Percentiles rank a stretch among this genome's conserved stretches.
Conservation (phyloP, 768 basidiomycete species). For the Rhodotorula babjevae region DNA sequence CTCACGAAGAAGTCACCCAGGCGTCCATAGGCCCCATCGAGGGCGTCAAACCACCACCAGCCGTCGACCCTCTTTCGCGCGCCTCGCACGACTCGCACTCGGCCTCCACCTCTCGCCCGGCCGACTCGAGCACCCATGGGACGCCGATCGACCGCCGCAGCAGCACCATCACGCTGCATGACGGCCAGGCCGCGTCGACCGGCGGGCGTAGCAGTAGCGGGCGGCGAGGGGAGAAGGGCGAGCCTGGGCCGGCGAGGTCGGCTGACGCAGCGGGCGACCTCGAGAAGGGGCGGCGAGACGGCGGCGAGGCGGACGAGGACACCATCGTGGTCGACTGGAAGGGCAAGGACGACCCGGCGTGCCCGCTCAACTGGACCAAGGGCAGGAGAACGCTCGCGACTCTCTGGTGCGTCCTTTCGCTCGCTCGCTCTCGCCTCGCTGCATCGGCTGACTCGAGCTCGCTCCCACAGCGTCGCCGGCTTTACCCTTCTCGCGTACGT, state of each 20-base stretch:
- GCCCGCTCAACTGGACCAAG: conserved; percentile 30
- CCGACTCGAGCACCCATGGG: not conserved
- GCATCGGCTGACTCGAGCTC: not conserved
- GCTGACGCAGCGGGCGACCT: not conserved
- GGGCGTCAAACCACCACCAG: not conserved
- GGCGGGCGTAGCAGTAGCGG: not conserved
- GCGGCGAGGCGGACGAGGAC: not conserved
- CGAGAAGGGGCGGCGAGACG: conserved; percentile 8
- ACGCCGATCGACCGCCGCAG: not conserved
- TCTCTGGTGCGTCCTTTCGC: not conserved
- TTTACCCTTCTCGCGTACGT: conserved; percentile 28
- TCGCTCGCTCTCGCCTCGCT: not conserved
- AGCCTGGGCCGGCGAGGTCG: not conserved
- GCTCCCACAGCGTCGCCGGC: conserved; percentile 13
- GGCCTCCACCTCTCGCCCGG: not conserved
- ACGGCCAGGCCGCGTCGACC: not conserved
- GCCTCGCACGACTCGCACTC: not conserved
- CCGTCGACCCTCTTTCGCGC: not conserved
- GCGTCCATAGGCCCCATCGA: not conserved
- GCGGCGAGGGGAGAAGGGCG: not conserved
- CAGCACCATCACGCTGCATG: conserved; percentile 12
- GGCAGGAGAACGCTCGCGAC: conserved; percentile 17
- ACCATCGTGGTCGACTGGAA: conserved; percentile 30
- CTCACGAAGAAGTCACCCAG: not conserved
- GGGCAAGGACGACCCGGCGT: conserved; percentile 26